A percentile compares a stretch with the other conserved stretches of the same genome.
phyloP scores from a whole-genome alignment of 2,329 filamentous ascomycete genomes.

The Bipolaris victoriae region DNA sequence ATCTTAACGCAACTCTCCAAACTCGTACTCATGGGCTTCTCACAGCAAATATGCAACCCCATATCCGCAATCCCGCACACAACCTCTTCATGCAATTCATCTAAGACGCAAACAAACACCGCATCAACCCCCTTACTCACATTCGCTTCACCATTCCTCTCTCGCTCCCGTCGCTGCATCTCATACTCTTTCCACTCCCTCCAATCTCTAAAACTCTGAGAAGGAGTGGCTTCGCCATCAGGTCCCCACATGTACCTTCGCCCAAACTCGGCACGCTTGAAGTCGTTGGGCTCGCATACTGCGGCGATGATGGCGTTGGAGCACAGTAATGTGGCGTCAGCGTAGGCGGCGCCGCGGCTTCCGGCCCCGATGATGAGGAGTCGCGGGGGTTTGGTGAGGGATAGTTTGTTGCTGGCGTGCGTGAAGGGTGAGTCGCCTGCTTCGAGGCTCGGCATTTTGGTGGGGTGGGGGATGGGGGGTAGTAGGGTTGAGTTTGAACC shows the following conservation, averaged over 20 bases:
- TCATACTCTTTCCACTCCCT: conserved; percentile 78
- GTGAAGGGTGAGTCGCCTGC: conserved; percentile 14
- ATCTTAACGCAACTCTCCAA: conserved; percentile 80
- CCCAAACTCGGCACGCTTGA: conserved; percentile 76
- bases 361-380: conserved; percentile 50
- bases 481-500: too few relatives aligned
- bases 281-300: conserved; percentile 80
- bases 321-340: conserved; percentile 23
- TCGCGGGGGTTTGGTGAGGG: conserved; percentile 35
- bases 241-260: conserved; percentile 73
- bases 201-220: conserved; percentile 77
- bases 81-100: conserved; percentile 86
- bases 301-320: conserved; percentile 69
- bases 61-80: conserved; percentile 72
- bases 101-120: conserved; percentile 76
- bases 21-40: conserved; percentile 88
- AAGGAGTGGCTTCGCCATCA: conserved; percentile 55
- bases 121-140: conserved; percentile 56
- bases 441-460: conserved; percentile 2
- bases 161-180: conserved; percentile 61
- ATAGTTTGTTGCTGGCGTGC: conserved; percentile 17
- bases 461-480: background rate
- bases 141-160: conserved; percentile 19
- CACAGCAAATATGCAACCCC: conserved; percentile 85
- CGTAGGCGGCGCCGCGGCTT: conserved; percentile 48